Base-by-base conservation (phyloP, 768 basidiomycete genomes). In the Boletus huronensis region DNA sequence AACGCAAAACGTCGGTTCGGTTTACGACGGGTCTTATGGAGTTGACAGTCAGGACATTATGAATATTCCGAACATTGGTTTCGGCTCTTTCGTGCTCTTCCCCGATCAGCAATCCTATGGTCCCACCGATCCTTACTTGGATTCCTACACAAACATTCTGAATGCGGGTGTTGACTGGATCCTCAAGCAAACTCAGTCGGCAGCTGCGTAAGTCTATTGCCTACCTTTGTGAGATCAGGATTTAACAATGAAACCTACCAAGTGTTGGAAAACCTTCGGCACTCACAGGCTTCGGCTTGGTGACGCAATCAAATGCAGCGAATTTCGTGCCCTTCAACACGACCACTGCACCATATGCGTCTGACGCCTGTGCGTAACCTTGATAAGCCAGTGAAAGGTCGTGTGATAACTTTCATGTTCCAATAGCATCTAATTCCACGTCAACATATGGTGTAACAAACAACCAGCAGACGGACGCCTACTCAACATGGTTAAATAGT, bases 11-110 rank as follows among this genome's bases (percentile, higher is more conserved):
- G 57, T 78, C 32, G 82, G 83, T 26, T 62, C 85, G 23, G 72
- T 74, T 26, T 83, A 80, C 54, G 81, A 88, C 63, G 86, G 87
- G 1, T 75, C 82, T n/a, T 72, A 73, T 32, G 85, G 85, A 32
- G 82, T 87, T 19, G 86, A 88, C 64, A 81, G 79, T 52, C 80
- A 84, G 59, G 86, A 87, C 56, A 83, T 88, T 48, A 56, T 76
- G 51, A 80, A 68, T 49, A 82, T 83, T 53, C 81, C 81, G 0
- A 38, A 78, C 11, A 80, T 88, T 55, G 79, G 77, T 6, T 85
- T 84, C 59, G 71, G 76, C 31, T 74, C 81, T 17, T 85, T 85
- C 75, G 83, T 81, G 53, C 58, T 86, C 25, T 87, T 87, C 77
- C 85, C 87, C 19, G 84, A 88, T 62, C 87, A 88, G 65, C 76